Base-by-base conservation (phyloP, 2,329 filamentous ascomycete genomes). In the Trichoderma koningii region DNA sequence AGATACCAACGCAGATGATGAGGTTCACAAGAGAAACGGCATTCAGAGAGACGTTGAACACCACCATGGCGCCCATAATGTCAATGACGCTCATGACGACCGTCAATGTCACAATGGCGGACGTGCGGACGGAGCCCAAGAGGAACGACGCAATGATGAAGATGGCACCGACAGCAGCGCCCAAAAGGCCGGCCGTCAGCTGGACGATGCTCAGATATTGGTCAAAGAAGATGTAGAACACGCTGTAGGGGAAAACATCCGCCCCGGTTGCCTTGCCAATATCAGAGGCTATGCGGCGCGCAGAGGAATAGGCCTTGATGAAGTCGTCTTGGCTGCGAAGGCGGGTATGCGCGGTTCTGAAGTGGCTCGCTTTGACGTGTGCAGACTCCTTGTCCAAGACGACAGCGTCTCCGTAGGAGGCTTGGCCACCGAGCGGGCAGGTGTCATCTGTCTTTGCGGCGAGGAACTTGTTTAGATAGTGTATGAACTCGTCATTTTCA, bases 211-310 rank as follows among this genome's bases (percentile, higher is more conserved):
- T 86, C 6, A 92, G 85, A 74, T 99, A 99, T 75, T 98, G 95
- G 75, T 99, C 95, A 75, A 99, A 99, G 85, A 98, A 99, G 75
- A 99, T 93, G 80, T 99, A 99, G 76, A 97, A 97, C 67, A 97
- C 89, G 70, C 92, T 96, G 80, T 99, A 99, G 0, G 95, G 92
- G 83, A 99, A 99, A 3, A 99, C 89, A 26, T 95, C 88, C 23
- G 91, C 87, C 5, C 88, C 85, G 5, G 93, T 93, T 59, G 84
- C 82, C 61, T 85, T 78, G 15, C 84, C 89, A 59, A 99, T 88
- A 30, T 90, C 89, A 14, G 87, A 80, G 0, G 94, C 88, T 68
- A 99, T 97, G 66, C 95, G 91, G 19, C 94, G 90, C 3, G 95
- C 95, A 1, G 94, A 87, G 5, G 89, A 87, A 76, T 98, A 97